Percentiles rank a stretch among this genome's conserved stretches.
These are phyloP conservation scores for Hymenoscyphus linearis DNA, from an alignment of 2,329 filamentous ascomycete species.

Conservation along the genomic window DNA sequence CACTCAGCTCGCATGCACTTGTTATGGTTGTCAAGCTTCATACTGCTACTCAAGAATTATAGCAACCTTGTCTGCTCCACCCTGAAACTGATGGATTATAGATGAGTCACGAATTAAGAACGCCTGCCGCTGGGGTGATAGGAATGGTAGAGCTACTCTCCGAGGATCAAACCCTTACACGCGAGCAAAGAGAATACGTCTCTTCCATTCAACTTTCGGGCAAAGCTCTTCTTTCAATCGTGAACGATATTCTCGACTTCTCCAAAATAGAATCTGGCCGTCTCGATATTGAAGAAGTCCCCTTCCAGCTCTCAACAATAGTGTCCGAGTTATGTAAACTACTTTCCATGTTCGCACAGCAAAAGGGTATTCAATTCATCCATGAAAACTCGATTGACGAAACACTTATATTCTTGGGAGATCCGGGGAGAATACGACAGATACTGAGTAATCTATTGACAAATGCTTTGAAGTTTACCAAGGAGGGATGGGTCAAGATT, in stretches of 20 bases:
- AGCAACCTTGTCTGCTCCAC: too few species aligned
- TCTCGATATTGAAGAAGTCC: constrained; percentile 64
- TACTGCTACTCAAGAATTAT: too few species aligned
- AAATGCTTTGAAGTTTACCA: constrained; percentile 71
- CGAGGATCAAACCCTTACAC: constrained; percentile 20
- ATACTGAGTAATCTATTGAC: constrained; percentile 75
- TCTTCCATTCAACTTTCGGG: constrained; percentile 23
- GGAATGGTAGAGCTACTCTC: constrained; percentile 25
- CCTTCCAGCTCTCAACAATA: constrained; percentile 47
- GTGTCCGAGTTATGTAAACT: constrained; percentile 49
- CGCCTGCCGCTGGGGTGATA: constrained; percentile 26
- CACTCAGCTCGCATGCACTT: too few species aligned
- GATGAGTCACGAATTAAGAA: constrained; percentile 28
- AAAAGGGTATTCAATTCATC: constrained; percentile 35
- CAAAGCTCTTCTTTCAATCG: constrained; percentile 41
- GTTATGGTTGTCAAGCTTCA: too few species aligned
- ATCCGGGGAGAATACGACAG: constrained; percentile 70
- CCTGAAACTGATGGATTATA: not conserved
- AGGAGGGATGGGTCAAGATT: constrained; percentile 54
- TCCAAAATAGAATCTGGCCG: constrained; percentile 72
- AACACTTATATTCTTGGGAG: constrained; percentile 53
- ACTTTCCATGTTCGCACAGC: constrained; percentile 65
- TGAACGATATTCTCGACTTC: constrained; percentile 67
- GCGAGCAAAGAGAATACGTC: constrained; percentile 23
- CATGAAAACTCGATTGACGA: constrained; percentile 67